Conservation (phyloP, 108 stramenopile genomes). For the Cyclotella kingstonii region DNA sequence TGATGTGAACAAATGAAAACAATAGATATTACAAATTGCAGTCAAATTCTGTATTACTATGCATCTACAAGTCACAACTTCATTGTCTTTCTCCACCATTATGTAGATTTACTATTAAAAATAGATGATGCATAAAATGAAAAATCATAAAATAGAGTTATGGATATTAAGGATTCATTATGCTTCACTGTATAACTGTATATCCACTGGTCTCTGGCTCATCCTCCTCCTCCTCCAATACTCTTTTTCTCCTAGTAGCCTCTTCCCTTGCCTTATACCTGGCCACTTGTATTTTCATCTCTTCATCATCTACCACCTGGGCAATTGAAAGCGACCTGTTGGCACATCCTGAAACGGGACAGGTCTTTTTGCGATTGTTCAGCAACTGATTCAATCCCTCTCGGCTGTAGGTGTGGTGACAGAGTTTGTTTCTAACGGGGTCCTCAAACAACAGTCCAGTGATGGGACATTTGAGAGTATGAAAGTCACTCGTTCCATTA, state of each 20-base stretch:
- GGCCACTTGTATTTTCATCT: constrained; percentile 51
- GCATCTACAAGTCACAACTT: too few relatives aligned
- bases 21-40: too few relatives aligned
- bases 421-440: constrained; percentile 65
- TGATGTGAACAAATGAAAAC: too few relatives aligned
- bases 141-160: too few relatives aligned
- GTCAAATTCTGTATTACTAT: too few relatives aligned
- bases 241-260: constrained; percentile 32
- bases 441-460: constrained; percentile 55
- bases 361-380: constrained; percentile 27
- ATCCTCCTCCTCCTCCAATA: constrained; percentile 36
- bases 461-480: constrained; percentile 62
- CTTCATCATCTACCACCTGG: constrained; percentile 57
- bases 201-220: constrained; percentile 22
- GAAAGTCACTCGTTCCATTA: constrained; percentile 19
- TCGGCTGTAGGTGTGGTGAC: constrained; percentile 58
- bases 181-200: constrained; percentile 28
- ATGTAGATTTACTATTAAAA: too few relatives aligned
- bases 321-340: constrained; percentile 31
- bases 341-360: constrained; percentile 68
- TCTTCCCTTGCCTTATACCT: constrained; percentile 51
- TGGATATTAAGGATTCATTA: neutral
- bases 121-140: too few relatives aligned
- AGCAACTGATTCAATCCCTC: constrained; percentile 52
- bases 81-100: too few relatives aligned